Percentiles rank a stretch among this genome's conserved stretches.
Conservation (phyloP, 1,139 yeast genomes). For the Kodamaea fungicola region DNA sequence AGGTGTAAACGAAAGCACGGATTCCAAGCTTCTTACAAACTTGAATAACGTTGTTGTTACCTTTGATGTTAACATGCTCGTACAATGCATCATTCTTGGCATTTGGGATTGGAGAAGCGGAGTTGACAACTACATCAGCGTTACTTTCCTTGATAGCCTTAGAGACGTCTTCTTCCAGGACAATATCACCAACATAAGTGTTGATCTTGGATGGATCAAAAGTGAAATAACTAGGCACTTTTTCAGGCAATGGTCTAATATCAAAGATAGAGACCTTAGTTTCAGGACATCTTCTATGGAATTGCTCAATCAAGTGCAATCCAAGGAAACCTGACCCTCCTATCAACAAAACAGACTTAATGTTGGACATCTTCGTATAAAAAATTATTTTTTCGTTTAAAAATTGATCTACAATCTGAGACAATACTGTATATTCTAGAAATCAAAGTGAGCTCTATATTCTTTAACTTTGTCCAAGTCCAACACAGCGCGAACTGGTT, state of each 20-base stretch:
- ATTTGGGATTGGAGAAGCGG: slow-evolving; percentile 82
- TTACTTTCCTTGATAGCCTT: slow-evolving; percentile 56
- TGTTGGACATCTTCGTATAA: slow-evolving; percentile 13
- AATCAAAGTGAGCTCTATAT: slow-evolving; percentile 26
- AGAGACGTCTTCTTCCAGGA: slow-evolving; percentile 65
- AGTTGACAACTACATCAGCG: slow-evolving; percentile 84
- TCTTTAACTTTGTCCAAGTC: slow-evolving; percentile 26
- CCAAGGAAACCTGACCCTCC: slow-evolving; percentile 98
- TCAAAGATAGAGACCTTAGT: slow-evolving; percentile 85
- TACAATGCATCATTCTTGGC: slow-evolving; percentile 55
- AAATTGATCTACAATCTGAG: neutral
- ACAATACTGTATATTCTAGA: slow-evolving; percentile 11
- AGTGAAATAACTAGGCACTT: slow-evolving; percentile 67
- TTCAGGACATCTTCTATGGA: slow-evolving; percentile 60
- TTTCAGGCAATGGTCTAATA: slow-evolving; percentile 78
- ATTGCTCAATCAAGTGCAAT: slow-evolving; percentile 83
- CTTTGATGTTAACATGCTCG: slow-evolving; percentile 86
- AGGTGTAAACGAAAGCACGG: slow-evolving; percentile 83
- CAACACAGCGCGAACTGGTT: slow-evolving; percentile 18
- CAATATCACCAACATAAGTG: slow-evolving; percentile 80
- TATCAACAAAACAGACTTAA: slow-evolving; percentile 69
- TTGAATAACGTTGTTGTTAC: slow-evolving; percentile 72
- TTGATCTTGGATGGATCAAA: slow-evolving; percentile 57
- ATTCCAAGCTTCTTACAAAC: slow-evolving; percentile 56
- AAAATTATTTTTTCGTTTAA: neutral